Percentiles rank a stretch among this genome's conserved stretches.
These are phyloP conservation scores for Mrakia frigida DNA, from an alignment of 768 basidiomycete species.

Conservation along the genomic window DNA sequence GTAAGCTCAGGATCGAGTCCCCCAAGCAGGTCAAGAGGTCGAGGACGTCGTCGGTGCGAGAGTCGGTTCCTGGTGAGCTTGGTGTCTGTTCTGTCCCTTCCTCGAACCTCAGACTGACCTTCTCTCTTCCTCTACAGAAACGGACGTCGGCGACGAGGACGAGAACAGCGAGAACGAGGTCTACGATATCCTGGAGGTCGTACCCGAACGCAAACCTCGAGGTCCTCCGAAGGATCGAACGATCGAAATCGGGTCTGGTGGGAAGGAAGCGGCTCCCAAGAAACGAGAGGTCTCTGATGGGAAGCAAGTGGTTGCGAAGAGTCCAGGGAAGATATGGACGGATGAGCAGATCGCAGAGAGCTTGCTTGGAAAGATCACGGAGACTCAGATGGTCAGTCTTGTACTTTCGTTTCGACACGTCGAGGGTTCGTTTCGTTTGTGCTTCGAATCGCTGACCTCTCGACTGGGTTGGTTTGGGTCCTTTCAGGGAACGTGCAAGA, in stretches of 20 bases:
- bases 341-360: not conserved
- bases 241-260: not conserved
- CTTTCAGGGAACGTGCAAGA: not conserved
- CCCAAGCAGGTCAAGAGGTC: too few species aligned
- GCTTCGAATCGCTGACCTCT: too few species aligned
- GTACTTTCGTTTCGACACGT: not conserved
- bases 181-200: too few species aligned
- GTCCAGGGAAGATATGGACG: not conserved
- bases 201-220: not conserved
- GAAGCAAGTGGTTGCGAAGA: too few species aligned
- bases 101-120: too few species aligned
- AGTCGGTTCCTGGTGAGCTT: too few species aligned
- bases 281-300: too few species aligned
- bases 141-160: not conserved
- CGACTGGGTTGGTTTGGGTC: not conserved
- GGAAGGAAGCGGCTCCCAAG: too few species aligned
- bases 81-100: too few species aligned
- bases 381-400: not conserved
- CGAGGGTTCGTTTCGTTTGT: too few species aligned
- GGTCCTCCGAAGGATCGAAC: not conserved
- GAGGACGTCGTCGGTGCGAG: too few species aligned
- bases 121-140: too few species aligned
- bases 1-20: not conserved
- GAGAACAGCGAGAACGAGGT: not conserved
- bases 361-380: not conserved